phyloP scores from a whole-genome alignment of 306 rosid genomes.

The Elaeagnus macrophylla region DNA sequence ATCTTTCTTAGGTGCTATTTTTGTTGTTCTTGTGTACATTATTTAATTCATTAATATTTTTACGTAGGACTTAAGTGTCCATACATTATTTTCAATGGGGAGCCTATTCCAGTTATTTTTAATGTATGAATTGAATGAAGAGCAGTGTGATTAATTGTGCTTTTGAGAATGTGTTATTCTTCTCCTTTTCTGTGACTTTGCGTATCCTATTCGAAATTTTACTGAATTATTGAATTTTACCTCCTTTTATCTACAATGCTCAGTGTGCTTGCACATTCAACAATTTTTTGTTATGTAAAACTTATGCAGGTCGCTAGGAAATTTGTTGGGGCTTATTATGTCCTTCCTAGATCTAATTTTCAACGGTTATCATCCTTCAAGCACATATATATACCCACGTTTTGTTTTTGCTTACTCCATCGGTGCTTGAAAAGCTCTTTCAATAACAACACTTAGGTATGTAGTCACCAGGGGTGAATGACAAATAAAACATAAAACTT shows the following conservation, averaged over 20 bases:
- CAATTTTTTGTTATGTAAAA: background rate
- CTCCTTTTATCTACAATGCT: background rate
- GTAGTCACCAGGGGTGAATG: no score
- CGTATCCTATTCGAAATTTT: background rate
- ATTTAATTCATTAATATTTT: no score
- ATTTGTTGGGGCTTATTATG: background rate
- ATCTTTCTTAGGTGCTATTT: no score
- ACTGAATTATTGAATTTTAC: background rate
- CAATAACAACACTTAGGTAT: no score
- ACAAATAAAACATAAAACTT: no score
- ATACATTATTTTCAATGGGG: no score
- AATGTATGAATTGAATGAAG: background rate
- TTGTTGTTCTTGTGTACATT: no score
- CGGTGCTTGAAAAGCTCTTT: background rate
- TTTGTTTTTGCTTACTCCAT: background rate
- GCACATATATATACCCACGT: background rate
- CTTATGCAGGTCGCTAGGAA: background rate
- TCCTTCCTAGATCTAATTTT: background rate
- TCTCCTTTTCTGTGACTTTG: background rate
- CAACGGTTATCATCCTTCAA: background rate
- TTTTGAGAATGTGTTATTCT: background rate
- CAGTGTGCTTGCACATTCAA: background rate
- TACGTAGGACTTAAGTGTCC: no score
- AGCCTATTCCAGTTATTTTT: background rate
- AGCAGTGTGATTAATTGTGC: background rate